Evolutionary conservation across 495 filamentous ascomycete species (phyloP).

Genomic region (Penicillium steckii): DNA sequence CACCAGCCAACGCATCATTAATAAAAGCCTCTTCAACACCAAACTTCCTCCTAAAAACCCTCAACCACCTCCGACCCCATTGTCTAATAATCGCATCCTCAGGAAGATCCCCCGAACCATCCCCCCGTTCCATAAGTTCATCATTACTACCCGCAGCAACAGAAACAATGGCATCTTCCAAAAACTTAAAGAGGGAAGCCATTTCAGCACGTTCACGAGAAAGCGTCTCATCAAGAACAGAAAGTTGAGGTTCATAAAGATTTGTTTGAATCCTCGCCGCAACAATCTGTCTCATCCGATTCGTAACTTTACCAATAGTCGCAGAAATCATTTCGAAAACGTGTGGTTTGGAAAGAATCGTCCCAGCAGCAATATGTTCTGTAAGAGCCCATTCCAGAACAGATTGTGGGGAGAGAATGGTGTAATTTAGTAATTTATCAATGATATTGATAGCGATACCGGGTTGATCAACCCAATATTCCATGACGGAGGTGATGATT

Average conservation of each 20-base stretch:
- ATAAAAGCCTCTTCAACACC: constrained; percentile 77
- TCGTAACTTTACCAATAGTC: constrained; percentile 90
- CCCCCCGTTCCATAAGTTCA: constrained; percentile 58
- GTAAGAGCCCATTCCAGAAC: constrained; percentile 88
- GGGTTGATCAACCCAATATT: constrained; percentile 91
- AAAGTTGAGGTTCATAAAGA: constrained; percentile 59
- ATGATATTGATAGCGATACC: constrained; percentile 91
- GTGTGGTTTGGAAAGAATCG: constrained; percentile 67
- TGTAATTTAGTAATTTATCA: constrained; percentile 97
- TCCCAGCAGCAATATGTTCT: constrained; percentile 61
- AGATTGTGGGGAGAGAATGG: constrained; percentile 76
- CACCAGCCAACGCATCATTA: constrained; percentile 37
- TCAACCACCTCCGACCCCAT: constrained; percentile 85
- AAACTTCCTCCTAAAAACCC: constrained; percentile 77
- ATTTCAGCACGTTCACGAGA: constrained; percentile 66
- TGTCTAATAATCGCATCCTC: constrained; percentile 66
- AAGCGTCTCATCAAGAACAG: constrained; percentile 63
- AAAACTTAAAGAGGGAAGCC: constrained; percentile 72
- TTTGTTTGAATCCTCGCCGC: constrained; percentile 52
- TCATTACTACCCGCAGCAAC: constrained; percentile 75
- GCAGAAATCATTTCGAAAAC: constrained; percentile 86
- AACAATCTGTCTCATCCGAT: constrained; percentile 81
- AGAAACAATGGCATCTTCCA: constrained; percentile 74
- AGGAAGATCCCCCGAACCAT: constrained; percentile 37
- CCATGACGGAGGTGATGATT: constrained; percentile 85